Base-by-base conservation (phyloP, 805 yeast species). In the Starmerella cellae region DNA sequence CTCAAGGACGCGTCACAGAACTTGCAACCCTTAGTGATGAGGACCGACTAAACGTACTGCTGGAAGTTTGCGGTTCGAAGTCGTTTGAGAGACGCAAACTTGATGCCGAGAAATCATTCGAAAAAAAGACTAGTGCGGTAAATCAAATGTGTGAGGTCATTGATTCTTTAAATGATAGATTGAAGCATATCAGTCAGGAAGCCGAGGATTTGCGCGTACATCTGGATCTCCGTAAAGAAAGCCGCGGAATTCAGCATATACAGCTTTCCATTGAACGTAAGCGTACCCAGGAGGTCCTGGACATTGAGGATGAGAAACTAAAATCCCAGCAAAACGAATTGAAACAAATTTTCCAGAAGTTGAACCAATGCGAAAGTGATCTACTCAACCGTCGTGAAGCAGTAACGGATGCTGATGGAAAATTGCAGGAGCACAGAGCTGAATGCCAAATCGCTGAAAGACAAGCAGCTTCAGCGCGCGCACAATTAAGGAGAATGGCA, bases 61-160 rank as follows among this genome's bases (percentile, higher is more conserved):
- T 88, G 51, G 95, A 85, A 55, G 95, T 88, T 27, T 91, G 95
- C 24, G 98, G 98, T 17, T 95, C 97, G 1, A 79, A 77, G 45
- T 81, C 87, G 2, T 91, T 88, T 63, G 97, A 91, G 55, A 65
- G 70, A 30, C 82, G 82, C 58, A 66, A 87, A 42, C 72, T 70
- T 44, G 94, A 85, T 44, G 82, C 95, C 1, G 63, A 70, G 46
- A 79, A 77, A 46, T 82, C 82, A 52, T 71, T 78, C 49, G 75
- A 70, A 41, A 94, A 84, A 43, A 80, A 95, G 1, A 62, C 70
- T 45, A 80, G 76, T 45, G 82, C 82, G 53, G 71, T 78, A 48
- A 76, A 69, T 43, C 39, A 82, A 55, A 82, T 83, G 38, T 81
- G 74, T 47, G 84, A 79, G 51, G 77, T 83, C 59, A 65, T 88